Evolutionary conservation across 2,329 filamentous ascomycete species (phyloP), one percentile per base, ranked within the genome.

Genomic region (Cytospora mali): DNA sequence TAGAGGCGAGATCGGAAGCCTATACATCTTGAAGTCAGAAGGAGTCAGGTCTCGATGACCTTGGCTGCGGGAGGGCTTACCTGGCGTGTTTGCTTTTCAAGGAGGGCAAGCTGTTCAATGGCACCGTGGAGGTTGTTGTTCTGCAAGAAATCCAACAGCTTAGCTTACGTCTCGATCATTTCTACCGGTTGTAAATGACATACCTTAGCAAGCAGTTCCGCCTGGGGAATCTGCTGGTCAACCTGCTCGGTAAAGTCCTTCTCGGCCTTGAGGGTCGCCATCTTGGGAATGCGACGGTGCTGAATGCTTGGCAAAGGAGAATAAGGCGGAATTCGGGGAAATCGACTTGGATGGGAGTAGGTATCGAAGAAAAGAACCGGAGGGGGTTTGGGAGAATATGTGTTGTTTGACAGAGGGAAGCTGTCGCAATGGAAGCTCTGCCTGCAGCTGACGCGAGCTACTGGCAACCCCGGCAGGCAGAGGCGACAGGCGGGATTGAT

Each of bases 201-300:
- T 79, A 95, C 93, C 84, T 93, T 89, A 70, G 93, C 93, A 70
- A 97, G 86, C 80, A 90, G 84, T 83, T 98, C 88, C 64, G 93
- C 92, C 79, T 97, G 93, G 55, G 92, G 91, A 70, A 99, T 88
- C 79, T 92, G 87, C 80, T 90, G 87, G 83, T 98, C 93, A 73
- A 92, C 92, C 79, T 98, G 93, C 81, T 97, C 96, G 74, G 91
- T 90, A 86, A 91, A 97, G 88, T 99, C 95, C 89, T 96, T 97
- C 84, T 99, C 95, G 74, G 94, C 92, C 86, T 96, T 96, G 77
- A 95, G 79, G 73, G 84, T 91, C 73, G 93, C 90, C 93, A 96
- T 96, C 75, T 69, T 84, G 77, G 72, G 50, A 25, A 57, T 25
- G 42, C 55, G 49, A 23, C n/a, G 48, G 35, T 21, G 27, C 31